A percentile compares a stretch with the other conserved stretches of the same genome.
phyloP scores from a whole-genome alignment of 148 eudicot genomes.

The Heliosperma pusillum region DNA sequence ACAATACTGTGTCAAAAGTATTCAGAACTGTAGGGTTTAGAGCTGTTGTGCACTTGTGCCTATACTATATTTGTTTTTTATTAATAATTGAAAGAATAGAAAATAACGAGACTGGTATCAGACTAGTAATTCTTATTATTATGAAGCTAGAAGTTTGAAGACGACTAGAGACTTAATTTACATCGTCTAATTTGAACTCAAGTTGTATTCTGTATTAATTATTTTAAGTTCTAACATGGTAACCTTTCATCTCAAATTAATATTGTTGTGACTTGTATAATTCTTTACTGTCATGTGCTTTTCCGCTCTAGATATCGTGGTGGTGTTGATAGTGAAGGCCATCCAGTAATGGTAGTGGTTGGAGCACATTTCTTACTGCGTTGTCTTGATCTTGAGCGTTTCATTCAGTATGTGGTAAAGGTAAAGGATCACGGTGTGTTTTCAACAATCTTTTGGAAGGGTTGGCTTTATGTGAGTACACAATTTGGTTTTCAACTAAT shows the following conservation, averaged over 20 bases:
- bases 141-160: neutral
- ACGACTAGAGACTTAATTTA: neutral
- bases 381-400: slow-evolving; percentile 95
- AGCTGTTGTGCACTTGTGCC: too few relatives aligned
- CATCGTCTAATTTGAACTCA: neutral
- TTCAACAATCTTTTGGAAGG: neutral
- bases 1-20: too few relatives aligned
- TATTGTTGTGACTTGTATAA: neutral
- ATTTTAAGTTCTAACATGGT: neutral
- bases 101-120: too few relatives aligned
- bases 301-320: slow-evolving; percentile 77
- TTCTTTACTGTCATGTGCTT: slow-evolving; percentile 10
- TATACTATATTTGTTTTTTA: too few relatives aligned
- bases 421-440: slow-evolving; percentile 33
- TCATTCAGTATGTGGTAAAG: slow-evolving; percentile 84
- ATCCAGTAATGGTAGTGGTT: slow-evolving; percentile 95
- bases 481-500: neutral
- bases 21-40: too few relatives aligned
- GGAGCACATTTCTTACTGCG: slow-evolving; percentile 98
- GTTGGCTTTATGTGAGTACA: neutral
- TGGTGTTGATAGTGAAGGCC: slow-evolving; percentile 96
- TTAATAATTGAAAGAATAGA: too few relatives aligned
- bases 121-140: too few relatives aligned
- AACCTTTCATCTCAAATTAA: slow-evolving; percentile 18
- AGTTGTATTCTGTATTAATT: neutral